Base-by-base conservation (phyloP, 78 protist species). In the Guillardia theta region DNA sequence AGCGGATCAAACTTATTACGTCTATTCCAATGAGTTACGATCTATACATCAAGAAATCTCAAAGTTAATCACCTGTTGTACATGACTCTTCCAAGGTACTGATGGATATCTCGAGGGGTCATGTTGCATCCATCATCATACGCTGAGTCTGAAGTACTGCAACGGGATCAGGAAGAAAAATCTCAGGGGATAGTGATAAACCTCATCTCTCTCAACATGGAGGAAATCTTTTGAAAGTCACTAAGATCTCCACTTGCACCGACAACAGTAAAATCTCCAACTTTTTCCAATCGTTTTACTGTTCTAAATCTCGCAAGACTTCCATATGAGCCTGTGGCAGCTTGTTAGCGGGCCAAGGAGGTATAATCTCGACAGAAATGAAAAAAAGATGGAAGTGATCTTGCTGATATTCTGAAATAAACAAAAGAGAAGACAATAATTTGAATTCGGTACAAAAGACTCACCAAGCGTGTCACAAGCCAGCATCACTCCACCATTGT, bases 1-100 rank as follows among this genome's bases (percentile, higher is more conserved):
- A 94, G 80, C 48, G 95, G 95, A 36, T 94, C 93, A 44, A 94
- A 43, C 92, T 92, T 94, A 54, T 76, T 88, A 37, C 95, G 93
- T 33, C 83, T 53, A 18, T 18, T 21, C 33, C 62, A 53, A 53
- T 21, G 62, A 12, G 18, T 12, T 1, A 21, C 18, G 33, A 21
- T 53, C 18, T 53, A 21, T 12, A n/a, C n/a, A n/a, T n/a, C n/a
- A n/a, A n/a, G n/a, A n/a, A n/a, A n/a, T n/a, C n/a, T n/a, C n/a
- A n/a, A n/a, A n/a, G n/a, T n/a, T n/a, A n/a, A n/a, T n/a, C n/a
- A 53, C 94, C 58, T 78, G 50, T 94, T 50, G 87, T 94, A 94
- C 93, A 94, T 50, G 22, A 94, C 27, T 36, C 95, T 48, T 4
- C 93, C 88, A 22, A 94, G 77, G 62, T 62, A 87, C 43, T 27